phyloP scores from a whole-genome alignment of 139 green algal genomes.

The Axilococcus clingmanii region DNA sequence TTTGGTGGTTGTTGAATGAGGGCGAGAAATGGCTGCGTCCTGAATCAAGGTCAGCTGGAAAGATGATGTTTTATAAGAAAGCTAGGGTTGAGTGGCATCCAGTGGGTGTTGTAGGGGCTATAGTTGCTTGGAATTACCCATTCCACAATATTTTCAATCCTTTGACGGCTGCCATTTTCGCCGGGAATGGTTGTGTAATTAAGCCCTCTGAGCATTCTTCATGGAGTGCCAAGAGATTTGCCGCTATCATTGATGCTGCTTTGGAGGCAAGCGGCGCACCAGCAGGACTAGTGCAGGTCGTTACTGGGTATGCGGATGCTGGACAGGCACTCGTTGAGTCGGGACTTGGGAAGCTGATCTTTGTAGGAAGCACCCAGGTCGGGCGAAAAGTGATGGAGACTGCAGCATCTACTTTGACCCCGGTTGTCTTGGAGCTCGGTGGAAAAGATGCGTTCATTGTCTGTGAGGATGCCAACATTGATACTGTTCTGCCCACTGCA shows the following conservation, averaged over 20 bases:
- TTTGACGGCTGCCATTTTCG: slow-evolving; percentile 79
- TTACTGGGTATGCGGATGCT: slow-evolving; percentile 84
- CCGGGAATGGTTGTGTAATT: slow-evolving; percentile 91
- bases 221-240: slow-evolving; percentile 77
- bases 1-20: slow-evolving; percentile 82
- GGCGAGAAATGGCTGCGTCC: slow-evolving; percentile 73
- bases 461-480: slow-evolving; percentile 78
- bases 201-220: slow-evolving; percentile 92
- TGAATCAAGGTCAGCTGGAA: slow-evolving; percentile 60
- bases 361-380: slow-evolving; percentile 76
- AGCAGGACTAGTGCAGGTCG: slow-evolving; percentile 80
- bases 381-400: slow-evolving; percentile 60
- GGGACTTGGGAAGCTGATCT: slow-evolving; percentile 83
- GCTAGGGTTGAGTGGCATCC: slow-evolving; percentile 87
- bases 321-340: slow-evolving; percentile 78
- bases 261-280: slow-evolving; percentile 76
- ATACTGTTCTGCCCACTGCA: slow-evolving; percentile 52
- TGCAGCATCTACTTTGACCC: slow-evolving; percentile 71
- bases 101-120: slow-evolving; percentile 90
- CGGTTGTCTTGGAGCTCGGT: slow-evolving; percentile 92
- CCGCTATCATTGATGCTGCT: slow-evolving; percentile 65
- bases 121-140: slow-evolving; percentile 98
- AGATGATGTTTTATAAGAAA: slow-evolving; percentile 95
- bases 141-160: slow-evolving; percentile 99
- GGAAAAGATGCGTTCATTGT: slow-evolving; percentile 96